A percentile compares a stretch with the other conserved stretches of the same genome.
phyloP scores from a whole-genome alignment of 331 rosid species.

The Quercus lobata region DNA sequence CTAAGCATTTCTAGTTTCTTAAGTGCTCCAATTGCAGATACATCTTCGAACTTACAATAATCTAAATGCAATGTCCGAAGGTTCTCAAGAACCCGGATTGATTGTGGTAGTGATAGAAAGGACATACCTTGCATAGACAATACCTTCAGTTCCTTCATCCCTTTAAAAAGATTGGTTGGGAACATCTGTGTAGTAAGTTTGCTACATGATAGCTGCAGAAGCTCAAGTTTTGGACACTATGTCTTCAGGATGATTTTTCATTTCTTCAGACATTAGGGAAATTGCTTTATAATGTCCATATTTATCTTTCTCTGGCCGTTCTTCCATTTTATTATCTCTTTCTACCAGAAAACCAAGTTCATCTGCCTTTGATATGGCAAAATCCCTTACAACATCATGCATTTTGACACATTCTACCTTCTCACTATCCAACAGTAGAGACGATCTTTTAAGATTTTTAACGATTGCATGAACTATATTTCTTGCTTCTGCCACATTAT shows the following conservation, averaged over 20 bases:
- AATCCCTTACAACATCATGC: constrained; percentile 16
- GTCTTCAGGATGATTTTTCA: not conserved
- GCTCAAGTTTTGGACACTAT: constrained; percentile 9
- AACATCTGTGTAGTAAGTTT: no score
- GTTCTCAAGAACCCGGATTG: not conserved
- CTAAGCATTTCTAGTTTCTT: constrained; percentile 10
- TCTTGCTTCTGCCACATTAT: not conserved
- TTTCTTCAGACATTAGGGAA: not conserved
- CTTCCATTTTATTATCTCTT: not conserved
- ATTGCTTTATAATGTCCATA: not conserved
- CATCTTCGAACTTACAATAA: not conserved
- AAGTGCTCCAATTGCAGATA: constrained; percentile 21
- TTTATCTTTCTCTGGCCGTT: not conserved
- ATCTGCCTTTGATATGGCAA: not conserved
- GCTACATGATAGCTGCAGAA: not conserved
- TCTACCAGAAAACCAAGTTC: not conserved
- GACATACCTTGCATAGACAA: constrained; percentile 4
- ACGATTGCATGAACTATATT: not conserved
- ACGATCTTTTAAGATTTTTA: not conserved
- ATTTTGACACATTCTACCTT: not conserved
- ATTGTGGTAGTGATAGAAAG: constrained; percentile 2
- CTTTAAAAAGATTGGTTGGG: not conserved
- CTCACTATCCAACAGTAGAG: not conserved
- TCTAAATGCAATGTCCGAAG: constrained; percentile 22
- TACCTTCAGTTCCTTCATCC: constrained; percentile 12